Conservation (phyloP, 805 yeast species). For the Candida morakotiae region DNA sequence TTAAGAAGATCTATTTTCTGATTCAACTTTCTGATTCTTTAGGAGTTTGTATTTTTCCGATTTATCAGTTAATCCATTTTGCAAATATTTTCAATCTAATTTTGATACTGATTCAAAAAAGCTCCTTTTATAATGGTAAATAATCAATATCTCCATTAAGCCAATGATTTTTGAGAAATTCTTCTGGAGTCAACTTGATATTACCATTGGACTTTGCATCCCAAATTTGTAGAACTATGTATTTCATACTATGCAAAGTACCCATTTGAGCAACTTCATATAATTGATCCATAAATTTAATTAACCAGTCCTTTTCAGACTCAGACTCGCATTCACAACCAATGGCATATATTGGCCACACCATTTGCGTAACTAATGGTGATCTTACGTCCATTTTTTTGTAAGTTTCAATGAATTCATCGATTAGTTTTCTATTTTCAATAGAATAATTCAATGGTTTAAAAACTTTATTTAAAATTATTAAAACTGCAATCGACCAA, state of each 20-base stretch:
- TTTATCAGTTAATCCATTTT: too few species aligned
- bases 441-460: constrained; percentile 21
- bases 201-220: constrained; percentile 5
- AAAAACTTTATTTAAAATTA: constrained; percentile 23
- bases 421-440: constrained; percentile 25
- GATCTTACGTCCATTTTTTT: constrained; percentile 41
- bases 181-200: constrained; percentile 38
- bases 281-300: constrained; percentile 35
- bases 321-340: constrained; percentile 39
- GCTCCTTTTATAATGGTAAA: constrained; percentile 31
- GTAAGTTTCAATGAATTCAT: constrained; percentile 48
- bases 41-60: too few species aligned
- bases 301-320: constrained; percentile 26
- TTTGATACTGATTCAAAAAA: too few species aligned
- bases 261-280: constrained; percentile 53
- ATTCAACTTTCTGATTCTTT: too few species aligned
- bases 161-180: constrained; percentile 42
- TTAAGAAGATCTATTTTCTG: too few species aligned
- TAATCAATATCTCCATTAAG: constrained; percentile 49
- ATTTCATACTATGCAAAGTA: constrained; percentile 40
- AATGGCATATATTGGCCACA: constrained; percentile 55
- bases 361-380: constrained; percentile 57
- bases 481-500: constrained; percentile 44
- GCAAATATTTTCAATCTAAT: too few species aligned
- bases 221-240: constrained; percentile 46